A percentile compares a stretch with the other conserved stretches of the same genome.
These are phyloP conservation scores for peach (Prunus persica) DNA, from an alignment of 306 rosid genomes.

Conservation along the genomic window DNA sequence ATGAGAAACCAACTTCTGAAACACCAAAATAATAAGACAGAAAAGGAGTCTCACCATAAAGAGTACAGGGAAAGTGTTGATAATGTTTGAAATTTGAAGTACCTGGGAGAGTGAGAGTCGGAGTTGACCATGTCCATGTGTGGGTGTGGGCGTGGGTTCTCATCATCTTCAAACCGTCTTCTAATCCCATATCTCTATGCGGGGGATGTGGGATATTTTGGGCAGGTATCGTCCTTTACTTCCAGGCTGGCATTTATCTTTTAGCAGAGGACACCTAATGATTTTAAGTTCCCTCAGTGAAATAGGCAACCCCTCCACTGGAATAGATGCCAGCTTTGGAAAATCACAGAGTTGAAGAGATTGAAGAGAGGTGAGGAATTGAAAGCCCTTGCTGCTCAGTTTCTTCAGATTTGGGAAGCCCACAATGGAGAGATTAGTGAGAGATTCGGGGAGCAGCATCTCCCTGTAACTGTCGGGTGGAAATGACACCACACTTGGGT, in stretches of 20 bases:
- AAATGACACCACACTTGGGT: not conserved
- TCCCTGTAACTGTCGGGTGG: not conserved
- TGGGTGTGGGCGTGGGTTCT: no score
- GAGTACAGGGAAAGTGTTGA: no score
- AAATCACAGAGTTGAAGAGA: accelerated
- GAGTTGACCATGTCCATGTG: no score
- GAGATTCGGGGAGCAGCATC: slow-evolving; percentile 15
- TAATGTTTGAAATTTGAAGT: no score
- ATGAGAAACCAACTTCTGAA: no score
- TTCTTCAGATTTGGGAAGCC: slow-evolving; percentile 13
- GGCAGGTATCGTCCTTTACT: no score
- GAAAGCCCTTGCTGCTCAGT: slow-evolving; percentile 10
- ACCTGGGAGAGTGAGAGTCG: no score
- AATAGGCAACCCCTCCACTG: slow-evolving; percentile 17
- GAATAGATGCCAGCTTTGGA: slow-evolving; percentile 8
- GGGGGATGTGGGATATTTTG: no score
- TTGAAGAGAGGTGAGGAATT: not conserved
- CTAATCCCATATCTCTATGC: accelerated
- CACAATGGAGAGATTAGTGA: accelerated
- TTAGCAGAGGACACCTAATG: not conserved
- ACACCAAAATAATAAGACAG: no score
- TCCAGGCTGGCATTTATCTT: not conserved
- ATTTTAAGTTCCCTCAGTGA: not conserved
- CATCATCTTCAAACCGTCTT: no score
- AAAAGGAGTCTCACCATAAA: no score